Base-by-base conservation (phyloP, 1,139 yeast species). In the Candida glucosophila region DNA sequence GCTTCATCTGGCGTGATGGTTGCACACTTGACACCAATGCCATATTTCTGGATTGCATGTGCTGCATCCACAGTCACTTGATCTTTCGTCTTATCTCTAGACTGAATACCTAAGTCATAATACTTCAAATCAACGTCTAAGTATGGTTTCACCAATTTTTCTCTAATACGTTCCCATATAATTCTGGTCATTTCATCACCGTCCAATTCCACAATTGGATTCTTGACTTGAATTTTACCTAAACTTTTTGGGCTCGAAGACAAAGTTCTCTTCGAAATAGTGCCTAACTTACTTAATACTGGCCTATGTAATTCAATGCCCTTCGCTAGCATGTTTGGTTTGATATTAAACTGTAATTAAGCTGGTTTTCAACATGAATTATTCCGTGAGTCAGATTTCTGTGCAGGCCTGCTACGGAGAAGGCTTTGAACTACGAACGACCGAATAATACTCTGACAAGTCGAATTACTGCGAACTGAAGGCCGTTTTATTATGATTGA, bases 171-270 rank as follows among this genome's bases (percentile, higher is more conserved):
- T 34, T 76, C 67, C 92, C 92, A 80, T 54, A 80, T 80, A 52
- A 80, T 79, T 55, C 90, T 68, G 43, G 92, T 80, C 81, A 77
- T 79, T 54, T 80, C 92, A 54, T 80, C 92, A 38, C 92, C 92
- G 44, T 80, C 90, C 66, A 80, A 60, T 49, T 80, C 92, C 32
- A 80, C 92, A 39, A 80, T 67, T 22, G 92, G 90, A 31, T 66
- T 74, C 43, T 66, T 66, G 23, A 80, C 90, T 38, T 66, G 66
- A 45, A 80, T 76, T 52, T 79, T 79, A 34, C 55, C 55, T 29
- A 58, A 42, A n/a, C 39, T 25, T n/a, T 25, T 20, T 20, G 38
- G 25, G 11, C 46, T 31, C 18, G 45, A 29, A 25, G 56, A 40
- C 34, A 54, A 47, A 14, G 42, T 29, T 29, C 55, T n/a, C n/a